Conservation (phyloP, 2,329 filamentous ascomycete species). For the Diaporthe velutina region DNA sequence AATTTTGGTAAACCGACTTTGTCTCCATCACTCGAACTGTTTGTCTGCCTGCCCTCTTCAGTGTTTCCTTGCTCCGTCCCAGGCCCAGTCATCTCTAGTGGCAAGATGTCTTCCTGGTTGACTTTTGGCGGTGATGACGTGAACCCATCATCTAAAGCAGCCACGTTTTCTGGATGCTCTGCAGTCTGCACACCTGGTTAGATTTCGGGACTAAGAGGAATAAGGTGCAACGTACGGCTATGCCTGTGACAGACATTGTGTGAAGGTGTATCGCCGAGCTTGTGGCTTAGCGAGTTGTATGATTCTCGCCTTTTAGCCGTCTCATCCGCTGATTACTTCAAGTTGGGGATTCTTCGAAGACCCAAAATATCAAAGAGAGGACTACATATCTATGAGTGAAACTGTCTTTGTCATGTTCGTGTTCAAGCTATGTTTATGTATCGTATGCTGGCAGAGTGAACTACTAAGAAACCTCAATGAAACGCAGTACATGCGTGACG, state of each 20-base stretch:
- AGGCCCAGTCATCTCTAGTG: neutral
- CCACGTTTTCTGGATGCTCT: conserved; percentile 2
- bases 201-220: neutral
- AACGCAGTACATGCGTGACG: neutral
- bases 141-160: neutral
- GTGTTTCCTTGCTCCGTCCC: neutral
- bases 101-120: neutral
- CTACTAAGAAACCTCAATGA: neutral
- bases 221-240: neutral
- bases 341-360: no score
- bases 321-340: neutral
- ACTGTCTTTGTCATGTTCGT: no score
- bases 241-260: neutral
- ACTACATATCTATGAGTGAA: no score
- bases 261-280: no score
- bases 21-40: accelerated
- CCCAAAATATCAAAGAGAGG: no score
- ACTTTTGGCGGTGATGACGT: neutral
- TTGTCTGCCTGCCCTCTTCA: neutral
- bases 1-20: neutral
- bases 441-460: neutral
- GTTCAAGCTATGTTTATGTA: neutral
- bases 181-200: neutral
- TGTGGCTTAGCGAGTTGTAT: no score
- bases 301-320: neutral